A percentile compares a stretch with the other conserved stretches of the same genome.
Conservation (phyloP, 139 green algal species). For the Chlamydomonas incerta region DNA sequence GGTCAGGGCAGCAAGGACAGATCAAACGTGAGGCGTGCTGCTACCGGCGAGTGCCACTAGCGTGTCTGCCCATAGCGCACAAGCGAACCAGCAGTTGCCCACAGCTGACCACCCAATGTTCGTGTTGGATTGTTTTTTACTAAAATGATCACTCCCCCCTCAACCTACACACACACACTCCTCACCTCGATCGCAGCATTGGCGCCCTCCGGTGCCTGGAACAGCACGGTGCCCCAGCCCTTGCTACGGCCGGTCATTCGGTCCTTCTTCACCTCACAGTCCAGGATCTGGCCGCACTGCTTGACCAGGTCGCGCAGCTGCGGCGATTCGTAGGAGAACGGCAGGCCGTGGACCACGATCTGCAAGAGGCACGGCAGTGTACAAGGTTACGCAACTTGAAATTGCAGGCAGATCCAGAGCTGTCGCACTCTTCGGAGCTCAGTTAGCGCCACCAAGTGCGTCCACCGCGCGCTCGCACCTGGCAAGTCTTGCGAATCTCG, state of each 20-base stretch:
- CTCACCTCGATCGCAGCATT: conserved; percentile 53
- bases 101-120: no score
- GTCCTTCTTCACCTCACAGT: conserved; percentile 63
- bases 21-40: not conserved
- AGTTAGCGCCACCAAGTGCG: no score
- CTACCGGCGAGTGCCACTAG: no score
- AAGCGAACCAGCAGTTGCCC: no score
- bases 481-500: conserved; percentile 41
- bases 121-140: no score
- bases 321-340: conserved; percentile 62
- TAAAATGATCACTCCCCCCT: no score
- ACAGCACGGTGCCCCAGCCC: conserved; percentile 63
- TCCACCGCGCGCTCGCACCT: not conserved
- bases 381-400: no score
- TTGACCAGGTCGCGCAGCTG: conserved; percentile 68
- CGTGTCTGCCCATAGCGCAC: no score
- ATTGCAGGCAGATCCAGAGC: no score
- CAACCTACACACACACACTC: no score
- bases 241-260: conserved; percentile 47
- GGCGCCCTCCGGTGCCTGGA: conserved; percentile 46
- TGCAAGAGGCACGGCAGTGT: conserved; percentile 34
- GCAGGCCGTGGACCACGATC: conserved; percentile 79
- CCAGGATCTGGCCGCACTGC: conserved; percentile 48
- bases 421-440: no score
- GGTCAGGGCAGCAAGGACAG: not conserved